A percentile compares a stretch with the other conserved stretches of the same genome.
phyloP scores from a whole-genome alignment of 2,329 filamentous ascomycete species.

The Colletotrichum eremochloae region DNA sequence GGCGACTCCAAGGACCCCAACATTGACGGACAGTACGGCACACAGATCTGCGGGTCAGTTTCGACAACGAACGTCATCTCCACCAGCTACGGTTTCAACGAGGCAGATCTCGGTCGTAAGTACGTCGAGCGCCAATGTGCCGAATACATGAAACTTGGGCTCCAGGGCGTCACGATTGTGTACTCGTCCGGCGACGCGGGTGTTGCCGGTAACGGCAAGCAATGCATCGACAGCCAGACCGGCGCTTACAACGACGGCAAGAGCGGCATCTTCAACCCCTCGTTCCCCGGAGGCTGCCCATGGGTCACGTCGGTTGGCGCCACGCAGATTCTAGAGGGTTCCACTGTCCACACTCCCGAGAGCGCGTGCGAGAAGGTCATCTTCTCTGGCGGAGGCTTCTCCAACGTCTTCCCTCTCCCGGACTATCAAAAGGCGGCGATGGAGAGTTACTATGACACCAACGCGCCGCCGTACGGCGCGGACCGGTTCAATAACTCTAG shows the following conservation, averaged over 20 bases:
- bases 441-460: constrained; percentile 54
- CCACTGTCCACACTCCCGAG: constrained; percentile 56
- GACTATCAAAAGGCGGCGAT: constrained; percentile 60
- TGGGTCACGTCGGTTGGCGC: constrained; percentile 67
- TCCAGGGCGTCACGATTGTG: constrained; percentile 64
- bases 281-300: constrained; percentile 61
- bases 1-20: constrained; percentile 52
- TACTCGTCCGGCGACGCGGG: constrained; percentile 66
- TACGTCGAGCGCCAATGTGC: constrained; percentile 67
- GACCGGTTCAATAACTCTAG: constrained; percentile 59
- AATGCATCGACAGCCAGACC: constrained; percentile 52
- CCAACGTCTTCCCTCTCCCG: constrained; percentile 62
- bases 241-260: constrained; percentile 50
- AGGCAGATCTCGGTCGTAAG: constrained; percentile 61
- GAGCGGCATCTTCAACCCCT: constrained; percentile 58
- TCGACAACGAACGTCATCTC: constrained; percentile 65
- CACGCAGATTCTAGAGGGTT: constrained; percentile 59
- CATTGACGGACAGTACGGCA: constrained; percentile 56
- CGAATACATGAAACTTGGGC: constrained; percentile 70
- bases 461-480: constrained; percentile 57
- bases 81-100: constrained; percentile 67
- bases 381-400: constrained; percentile 63
- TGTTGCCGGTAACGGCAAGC: constrained; percentile 55
- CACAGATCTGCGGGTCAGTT: constrained; percentile 60
- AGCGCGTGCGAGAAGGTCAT: constrained; percentile 61